Base-by-base conservation (phyloP, 192 early-diverging fungal species). In the Backusella sp. region DNA sequence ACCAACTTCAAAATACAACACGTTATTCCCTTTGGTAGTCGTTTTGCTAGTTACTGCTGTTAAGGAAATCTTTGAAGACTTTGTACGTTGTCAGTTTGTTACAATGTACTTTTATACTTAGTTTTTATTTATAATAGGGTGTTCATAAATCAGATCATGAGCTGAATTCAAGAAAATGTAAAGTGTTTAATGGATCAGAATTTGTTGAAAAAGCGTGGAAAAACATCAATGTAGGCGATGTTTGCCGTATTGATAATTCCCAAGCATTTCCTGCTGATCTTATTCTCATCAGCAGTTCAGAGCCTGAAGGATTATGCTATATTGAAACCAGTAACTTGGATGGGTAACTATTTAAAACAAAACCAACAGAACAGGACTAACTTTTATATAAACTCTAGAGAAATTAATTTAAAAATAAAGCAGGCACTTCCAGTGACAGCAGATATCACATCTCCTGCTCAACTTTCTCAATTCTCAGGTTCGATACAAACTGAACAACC, bases 321-420 rank as follows among this genome's bases (percentile, higher is more conserved):
- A 95, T 97, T 68, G 97, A 98, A 85, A 98, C 97, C 62, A 94
- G 92, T 74, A 97, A 97, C 78, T 84, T 98, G 26, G 97, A 98
- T 83, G 97, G 82, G 81, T 79, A 79, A 75, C 28, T 1, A 15
- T 44, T 44, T 44, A 17, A 44, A 73, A 36, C 9, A 26, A 75
- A 75, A 75, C 12, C n/a, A 4, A 74, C 8, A 75, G 23, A 34
- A 17, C 6, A 53, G 2, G 73, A 42, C 30, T 42, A 21, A 72
- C 37, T 8, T 77, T 66, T 39, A 26, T 15, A 53, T 71, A 71
- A 32, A 39, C 9, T 17, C 15, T 73, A 83, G 97, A 41, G 97
- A 98, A 80, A 96, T 96, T 8, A 98, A 98, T 79, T 85, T 98
- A 42, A 98, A 98, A 77, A 95, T 97, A 73, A 95, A 96, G 76